Conservation (phyloP, 2,329 filamentous ascomycete species). For the Lasiodiplodia theobromae region DNA sequence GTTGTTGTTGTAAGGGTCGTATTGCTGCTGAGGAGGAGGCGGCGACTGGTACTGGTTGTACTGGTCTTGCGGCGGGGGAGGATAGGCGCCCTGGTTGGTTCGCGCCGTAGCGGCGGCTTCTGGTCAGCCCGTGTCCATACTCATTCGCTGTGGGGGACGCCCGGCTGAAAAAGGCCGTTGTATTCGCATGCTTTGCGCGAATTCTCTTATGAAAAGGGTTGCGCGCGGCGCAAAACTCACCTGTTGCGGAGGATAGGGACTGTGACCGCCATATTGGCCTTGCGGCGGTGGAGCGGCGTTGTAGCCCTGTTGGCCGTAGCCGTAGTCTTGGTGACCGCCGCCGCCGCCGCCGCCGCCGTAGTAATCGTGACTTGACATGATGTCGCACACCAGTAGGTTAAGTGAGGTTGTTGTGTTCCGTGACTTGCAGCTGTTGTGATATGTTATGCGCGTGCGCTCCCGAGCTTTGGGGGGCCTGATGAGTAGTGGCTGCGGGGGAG, state of each 20-base stretch:
- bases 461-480: background rate
- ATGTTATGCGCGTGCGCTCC: background rate
- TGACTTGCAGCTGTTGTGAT: background rate
- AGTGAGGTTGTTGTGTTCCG: slow-evolving; percentile 1
- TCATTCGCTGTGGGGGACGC: background rate
- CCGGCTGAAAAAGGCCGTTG: background rate
- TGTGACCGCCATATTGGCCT: slow-evolving; percentile 32
- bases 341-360: slow-evolving; percentile 44
- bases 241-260: slow-evolving; percentile 40
- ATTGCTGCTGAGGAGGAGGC: slow-evolving; percentile 22
- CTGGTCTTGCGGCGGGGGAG: slow-evolving; percentile 42
- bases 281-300: slow-evolving; percentile 31
- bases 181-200: background rate
- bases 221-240: slow-evolving; percentile 26
- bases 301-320: slow-evolving; percentile 30
- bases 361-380: slow-evolving; percentile 43
- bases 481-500: slow-evolving; percentile 6
- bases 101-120: background rate
- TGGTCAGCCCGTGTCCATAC: background rate
- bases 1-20: slow-evolving; percentile 39
- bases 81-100: slow-evolving; percentile 39
- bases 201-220: background rate
- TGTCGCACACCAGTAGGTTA: background rate
- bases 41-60: slow-evolving; percentile 37
- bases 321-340: slow-evolving; percentile 35